phyloP scores from a whole-genome alignment of 139 green algal genomes.

The Chlorella ohadii region DNA sequence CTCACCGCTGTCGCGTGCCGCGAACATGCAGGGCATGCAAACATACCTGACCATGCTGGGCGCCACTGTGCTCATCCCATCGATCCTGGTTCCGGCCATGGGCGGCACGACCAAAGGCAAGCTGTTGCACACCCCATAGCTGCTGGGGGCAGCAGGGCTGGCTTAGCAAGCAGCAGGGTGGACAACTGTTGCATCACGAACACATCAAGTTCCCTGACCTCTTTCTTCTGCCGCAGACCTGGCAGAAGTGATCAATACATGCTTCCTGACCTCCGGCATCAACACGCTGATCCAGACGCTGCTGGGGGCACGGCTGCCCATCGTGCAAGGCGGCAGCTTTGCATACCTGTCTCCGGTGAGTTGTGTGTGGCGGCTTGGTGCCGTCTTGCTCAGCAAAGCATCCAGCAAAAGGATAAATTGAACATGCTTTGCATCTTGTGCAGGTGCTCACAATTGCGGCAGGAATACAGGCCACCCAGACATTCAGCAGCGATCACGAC shows the following conservation, averaged over 20 bases:
- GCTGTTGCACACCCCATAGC: too few relatives aligned
- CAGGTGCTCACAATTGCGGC: slow-evolving; percentile 61
- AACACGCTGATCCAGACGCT: slow-evolving; percentile 76
- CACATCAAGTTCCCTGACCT: too few relatives aligned
- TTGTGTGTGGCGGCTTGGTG: too few relatives aligned
- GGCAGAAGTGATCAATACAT: slow-evolving; percentile 53
- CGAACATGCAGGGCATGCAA: slow-evolving; percentile 52
- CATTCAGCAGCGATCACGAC: slow-evolving; percentile 59
- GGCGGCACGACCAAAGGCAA: slow-evolving; percentile 46
- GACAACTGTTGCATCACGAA: too few relatives aligned
- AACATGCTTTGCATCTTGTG: too few relatives aligned
- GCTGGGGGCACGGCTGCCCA: slow-evolving; percentile 68
- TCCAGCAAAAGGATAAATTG: too few relatives aligned
- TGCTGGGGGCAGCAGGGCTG: too few relatives aligned
- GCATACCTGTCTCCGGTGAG: slow-evolving; percentile 61
- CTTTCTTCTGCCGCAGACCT: neutral
- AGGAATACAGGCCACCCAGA: neutral
- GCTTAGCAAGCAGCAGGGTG: too few relatives aligned
- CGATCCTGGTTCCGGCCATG: slow-evolving; percentile 66
- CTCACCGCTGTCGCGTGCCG: too few relatives aligned
- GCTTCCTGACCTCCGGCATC: slow-evolving; percentile 71
- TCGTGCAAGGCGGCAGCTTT: slow-evolving; percentile 67
- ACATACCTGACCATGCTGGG: slow-evolving; percentile 77
- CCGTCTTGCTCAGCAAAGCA: too few relatives aligned
- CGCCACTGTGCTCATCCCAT: slow-evolving; percentile 67